Conservation (phyloP, 805 yeast genomes). For the Wickerhamiella vanderwaltii region DNA sequence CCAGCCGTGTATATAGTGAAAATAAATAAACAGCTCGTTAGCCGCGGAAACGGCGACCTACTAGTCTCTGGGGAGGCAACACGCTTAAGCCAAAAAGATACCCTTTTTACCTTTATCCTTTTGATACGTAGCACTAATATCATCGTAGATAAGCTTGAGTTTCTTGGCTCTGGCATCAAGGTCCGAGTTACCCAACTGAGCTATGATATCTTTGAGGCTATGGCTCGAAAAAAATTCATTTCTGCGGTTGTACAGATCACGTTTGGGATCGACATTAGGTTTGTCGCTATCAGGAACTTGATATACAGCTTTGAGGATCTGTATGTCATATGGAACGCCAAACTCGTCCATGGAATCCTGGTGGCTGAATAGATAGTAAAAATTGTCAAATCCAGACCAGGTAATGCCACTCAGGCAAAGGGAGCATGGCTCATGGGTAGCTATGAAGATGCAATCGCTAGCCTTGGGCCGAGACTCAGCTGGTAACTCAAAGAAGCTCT, state of each 20-base stretch:
- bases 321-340: slow-evolving; percentile 17
- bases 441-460: slow-evolving; percentile 18
- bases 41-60: slow-evolving; percentile 10
- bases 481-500: slow-evolving; percentile 16
- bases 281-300: slow-evolving; percentile 15
- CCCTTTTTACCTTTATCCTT: slow-evolving; percentile 13
- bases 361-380: slow-evolving; percentile 18
- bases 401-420: slow-evolving; percentile 20
- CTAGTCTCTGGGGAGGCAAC: not conserved
- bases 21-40: slow-evolving; percentile 2
- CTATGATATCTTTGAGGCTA: slow-evolving; percentile 12
- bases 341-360: slow-evolving; percentile 17
- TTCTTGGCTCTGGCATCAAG: slow-evolving; percentile 12
- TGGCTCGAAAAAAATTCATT: slow-evolving; percentile 16
- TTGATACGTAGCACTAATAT: slow-evolving; percentile 16
- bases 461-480: slow-evolving; percentile 13
- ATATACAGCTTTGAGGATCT: slow-evolving; percentile 17
- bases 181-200: slow-evolving; percentile 7
- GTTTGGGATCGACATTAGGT: slow-evolving; percentile 4
- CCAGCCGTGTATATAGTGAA: slow-evolving; percentile 4
- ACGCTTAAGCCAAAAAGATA: slow-evolving; percentile 2
- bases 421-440: slow-evolving; percentile 23
- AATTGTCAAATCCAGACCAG: slow-evolving; percentile 22
- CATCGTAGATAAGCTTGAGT: slow-evolving; percentile 13
- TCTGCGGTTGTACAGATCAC: slow-evolving; percentile 15